These are phyloP conservation scores for Basidioascus undulatus DNA, from an alignment of 768 basidiomycete species.

Conservation along the genomic window DNA sequence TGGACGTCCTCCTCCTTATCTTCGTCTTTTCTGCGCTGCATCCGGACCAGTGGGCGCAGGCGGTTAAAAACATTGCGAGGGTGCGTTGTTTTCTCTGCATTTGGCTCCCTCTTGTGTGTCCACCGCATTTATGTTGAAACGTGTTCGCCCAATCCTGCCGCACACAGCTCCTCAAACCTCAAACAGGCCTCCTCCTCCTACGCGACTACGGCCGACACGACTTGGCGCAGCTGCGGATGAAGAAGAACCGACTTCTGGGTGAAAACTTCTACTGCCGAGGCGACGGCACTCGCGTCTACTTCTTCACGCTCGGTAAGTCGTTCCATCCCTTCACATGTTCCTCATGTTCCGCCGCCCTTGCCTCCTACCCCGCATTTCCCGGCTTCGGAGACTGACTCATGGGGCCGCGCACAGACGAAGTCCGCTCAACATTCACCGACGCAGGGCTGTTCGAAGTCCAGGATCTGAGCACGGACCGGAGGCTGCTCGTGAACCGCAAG, in stretches of 20 bases:
- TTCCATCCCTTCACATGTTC: too few species aligned
- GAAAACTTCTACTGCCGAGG: conserved; percentile 92
- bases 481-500: conserved; percentile 80
- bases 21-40: conserved; percentile 86
- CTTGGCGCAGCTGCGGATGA: conserved; percentile 83
- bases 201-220: conserved; percentile 92
- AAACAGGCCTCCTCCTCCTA: conserved; percentile 54
- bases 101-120: too few species aligned
- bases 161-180: conserved; percentile 77
- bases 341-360: too few species aligned
- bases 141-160: too few species aligned
- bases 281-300: conserved; percentile 92
- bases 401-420: too few species aligned
- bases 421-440: too few species aligned
- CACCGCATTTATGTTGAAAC: not conserved
- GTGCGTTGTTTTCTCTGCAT: conserved; percentile 20
- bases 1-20: conserved; percentile 70
- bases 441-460: conserved; percentile 46
- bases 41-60: conserved; percentile 70
- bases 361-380: too few species aligned
- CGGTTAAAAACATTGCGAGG: conserved; percentile 52
- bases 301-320: too few species aligned
- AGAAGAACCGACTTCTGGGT: conserved; percentile 56
- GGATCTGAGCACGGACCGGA: conserved; percentile 68
- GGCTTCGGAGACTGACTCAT: too few species aligned